A percentile compares a stretch with the other conserved stretches of the same genome.
These are phyloP conservation scores for Blumeria hordei DNA, from an alignment of 2,329 filamentous ascomycete genomes.

Conservation along the genomic window DNA sequence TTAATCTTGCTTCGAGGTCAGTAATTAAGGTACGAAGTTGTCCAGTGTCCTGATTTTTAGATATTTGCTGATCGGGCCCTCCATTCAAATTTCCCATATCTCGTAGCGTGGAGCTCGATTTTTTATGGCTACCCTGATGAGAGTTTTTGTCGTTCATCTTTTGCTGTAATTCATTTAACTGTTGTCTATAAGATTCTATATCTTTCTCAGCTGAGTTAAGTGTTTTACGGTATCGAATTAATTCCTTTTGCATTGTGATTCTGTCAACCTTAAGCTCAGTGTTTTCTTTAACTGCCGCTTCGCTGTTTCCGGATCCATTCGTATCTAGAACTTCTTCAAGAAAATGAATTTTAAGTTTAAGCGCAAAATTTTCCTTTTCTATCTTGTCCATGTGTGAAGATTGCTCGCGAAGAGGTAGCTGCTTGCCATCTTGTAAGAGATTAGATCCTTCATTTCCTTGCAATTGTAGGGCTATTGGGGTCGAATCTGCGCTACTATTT, in stretches of 20 bases:
- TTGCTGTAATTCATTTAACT: slow-evolving; percentile 63
- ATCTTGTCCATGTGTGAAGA: slow-evolving; percentile 89
- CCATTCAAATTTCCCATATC: slow-evolving; percentile 30
- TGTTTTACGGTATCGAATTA: slow-evolving; percentile 68
- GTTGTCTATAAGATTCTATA: slow-evolving; percentile 58
- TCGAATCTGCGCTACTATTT: slow-evolving; percentile 61
- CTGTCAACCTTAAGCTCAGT: slow-evolving; percentile 87
- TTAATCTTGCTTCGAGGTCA: slow-evolving; percentile 50
- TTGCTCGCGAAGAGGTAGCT: slow-evolving; percentile 78
- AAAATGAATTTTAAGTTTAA: slow-evolving; percentile 94
- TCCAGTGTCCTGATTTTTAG: slow-evolving; percentile 32
- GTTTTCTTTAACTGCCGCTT: slow-evolving; percentile 77
- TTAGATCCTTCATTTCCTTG: slow-evolving; percentile 38
- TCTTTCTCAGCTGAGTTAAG: slow-evolving; percentile 65
- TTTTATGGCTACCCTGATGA: slow-evolving; percentile 41
- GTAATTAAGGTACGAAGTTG: slow-evolving; percentile 49
- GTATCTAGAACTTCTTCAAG: slow-evolving; percentile 77
- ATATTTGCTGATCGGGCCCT: slow-evolving; percentile 25
- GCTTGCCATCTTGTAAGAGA: slow-evolving; percentile 63
- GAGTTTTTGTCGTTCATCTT: slow-evolving; percentile 53
- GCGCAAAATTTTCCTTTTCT: slow-evolving; percentile 92
- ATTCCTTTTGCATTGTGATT: slow-evolving; percentile 68
- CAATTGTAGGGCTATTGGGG: slow-evolving; percentile 49
- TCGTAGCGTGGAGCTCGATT: slow-evolving; percentile 32
- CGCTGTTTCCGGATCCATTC: slow-evolving; percentile 70